Percentiles rank a stretch among this genome's conserved stretches.
These are phyloP conservation scores for Borovskyia barvae DNA, from an alignment of 208 protist genomes.

Conservation along the genomic window DNA sequence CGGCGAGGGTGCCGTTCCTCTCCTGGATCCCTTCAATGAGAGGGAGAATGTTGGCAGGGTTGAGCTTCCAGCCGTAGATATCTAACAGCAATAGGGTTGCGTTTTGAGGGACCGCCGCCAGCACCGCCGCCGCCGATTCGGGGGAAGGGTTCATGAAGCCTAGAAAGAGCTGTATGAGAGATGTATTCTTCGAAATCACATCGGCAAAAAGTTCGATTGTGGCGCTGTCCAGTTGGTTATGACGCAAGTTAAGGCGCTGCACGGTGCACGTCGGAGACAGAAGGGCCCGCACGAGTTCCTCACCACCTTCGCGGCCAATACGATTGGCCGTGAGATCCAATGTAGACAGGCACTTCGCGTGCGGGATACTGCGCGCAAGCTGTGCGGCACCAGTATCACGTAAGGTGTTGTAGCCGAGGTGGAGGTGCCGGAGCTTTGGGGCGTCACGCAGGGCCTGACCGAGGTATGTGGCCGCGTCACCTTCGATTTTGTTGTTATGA, in stretches of 20 bases:
- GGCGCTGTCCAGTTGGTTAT: constrained; percentile 80
- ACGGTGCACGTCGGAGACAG: constrained; percentile 54
- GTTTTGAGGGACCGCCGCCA: constrained; percentile 57
- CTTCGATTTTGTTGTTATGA: constrained; percentile 88
- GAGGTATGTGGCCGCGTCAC: constrained; percentile 64
- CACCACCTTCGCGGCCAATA: constrained; percentile 68
- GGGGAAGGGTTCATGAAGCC: constrained; percentile 85
- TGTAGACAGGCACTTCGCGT: constrained; percentile 53
- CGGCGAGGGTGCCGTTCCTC: constrained; percentile 49
- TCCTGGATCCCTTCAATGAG: constrained; percentile 51
- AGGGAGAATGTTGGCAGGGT: constrained; percentile 24
- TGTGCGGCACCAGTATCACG: constrained; percentile 72
- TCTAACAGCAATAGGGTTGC: constrained; percentile 74
- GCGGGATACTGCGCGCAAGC: constrained; percentile 60
- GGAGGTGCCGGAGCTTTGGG: constrained; percentile 79
- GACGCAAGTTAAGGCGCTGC: constrained; percentile 84
- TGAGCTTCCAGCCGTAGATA: constrained; percentile 84
- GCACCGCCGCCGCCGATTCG: constrained; percentile 50
- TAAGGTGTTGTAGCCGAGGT: constrained; percentile 86
- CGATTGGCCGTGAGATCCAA: constrained; percentile 88
- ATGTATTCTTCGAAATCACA: constrained; percentile 69
- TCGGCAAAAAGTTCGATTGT: constrained; percentile 62
- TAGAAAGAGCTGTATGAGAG: constrained; percentile 89
- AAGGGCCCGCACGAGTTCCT: constrained; percentile 61
- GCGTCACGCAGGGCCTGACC: constrained; percentile 51